These are phyloP conservation scores for Globisporangium barbulae DNA, from an alignment of 352 stramenopile species.

Conservation along the genomic window DNA sequence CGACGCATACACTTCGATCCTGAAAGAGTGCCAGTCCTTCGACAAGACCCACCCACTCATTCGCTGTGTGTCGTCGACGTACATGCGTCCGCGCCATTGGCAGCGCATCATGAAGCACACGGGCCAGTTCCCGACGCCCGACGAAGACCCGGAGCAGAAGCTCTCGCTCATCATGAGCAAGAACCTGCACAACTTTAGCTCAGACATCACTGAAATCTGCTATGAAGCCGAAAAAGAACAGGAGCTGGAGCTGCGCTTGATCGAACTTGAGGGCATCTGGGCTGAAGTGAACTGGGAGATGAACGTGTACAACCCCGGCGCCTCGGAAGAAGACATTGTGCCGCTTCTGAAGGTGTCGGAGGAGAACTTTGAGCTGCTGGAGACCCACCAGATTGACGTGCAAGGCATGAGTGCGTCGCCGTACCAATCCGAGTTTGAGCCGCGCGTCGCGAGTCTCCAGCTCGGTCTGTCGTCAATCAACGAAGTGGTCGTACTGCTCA, in stretches of 20 bases:
- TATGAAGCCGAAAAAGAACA: slow-evolving; percentile 96
- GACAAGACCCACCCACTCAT: slow-evolving; percentile 85
- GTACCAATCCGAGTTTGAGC: slow-evolving; percentile 95
- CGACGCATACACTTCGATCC: slow-evolving; percentile 86
- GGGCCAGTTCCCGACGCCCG: slow-evolving; percentile 89
- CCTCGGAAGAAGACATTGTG: slow-evolving; percentile 69
- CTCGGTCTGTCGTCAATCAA: slow-evolving; percentile 83
- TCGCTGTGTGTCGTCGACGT: slow-evolving; percentile 67
- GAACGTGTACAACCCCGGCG: slow-evolving; percentile 85
- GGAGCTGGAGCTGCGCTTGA: slow-evolving; percentile 91
- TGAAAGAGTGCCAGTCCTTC: slow-evolving; percentile 77
- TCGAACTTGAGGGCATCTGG: slow-evolving; percentile 92
- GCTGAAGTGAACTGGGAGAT: slow-evolving; percentile 93
- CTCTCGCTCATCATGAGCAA: slow-evolving; percentile 91
- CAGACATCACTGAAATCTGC: slow-evolving; percentile 95
- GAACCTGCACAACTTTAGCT: slow-evolving; percentile 93
- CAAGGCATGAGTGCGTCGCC: slow-evolving; percentile 95
- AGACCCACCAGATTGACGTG: slow-evolving; percentile 96
- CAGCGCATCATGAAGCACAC: slow-evolving; percentile 89
- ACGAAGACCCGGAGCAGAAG: slow-evolving; percentile 90
- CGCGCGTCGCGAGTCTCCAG: slow-evolving; percentile 88
- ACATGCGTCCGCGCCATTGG: slow-evolving; percentile 95
- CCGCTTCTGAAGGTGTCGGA: slow-evolving; percentile 91
- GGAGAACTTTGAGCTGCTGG: slow-evolving; percentile 96
- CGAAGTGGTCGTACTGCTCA: slow-evolving; percentile 93